phyloP scores from a whole-genome alignment of 2,329 filamentous ascomycete genomes.

The Spiromastix sp. region DNA sequence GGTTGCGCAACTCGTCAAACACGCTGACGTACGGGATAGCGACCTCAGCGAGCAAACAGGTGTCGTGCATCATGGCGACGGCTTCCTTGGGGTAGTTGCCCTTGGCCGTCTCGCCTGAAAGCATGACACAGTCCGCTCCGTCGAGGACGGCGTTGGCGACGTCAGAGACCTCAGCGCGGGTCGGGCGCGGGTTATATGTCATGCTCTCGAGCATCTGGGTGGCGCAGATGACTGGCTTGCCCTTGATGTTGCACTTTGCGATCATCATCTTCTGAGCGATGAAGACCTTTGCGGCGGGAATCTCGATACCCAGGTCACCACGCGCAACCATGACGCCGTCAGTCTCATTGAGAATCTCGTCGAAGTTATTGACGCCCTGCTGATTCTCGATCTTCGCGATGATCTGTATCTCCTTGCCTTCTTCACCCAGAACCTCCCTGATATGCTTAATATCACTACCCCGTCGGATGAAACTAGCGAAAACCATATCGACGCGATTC shows the following conservation, averaged over 20 bases:
- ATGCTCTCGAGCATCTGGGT: conserved; percentile 99
- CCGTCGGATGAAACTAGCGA: conserved; percentile 94
- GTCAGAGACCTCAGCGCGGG: conserved; percentile 95
- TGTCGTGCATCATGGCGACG: conserved; percentile 96
- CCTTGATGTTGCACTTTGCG: conserved; percentile 98
- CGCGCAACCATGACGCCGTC: conserved; percentile 99
- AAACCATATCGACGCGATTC: conserved; percentile 98
- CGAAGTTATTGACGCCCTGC: conserved; percentile 99
- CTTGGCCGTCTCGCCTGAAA: conserved; percentile 98
- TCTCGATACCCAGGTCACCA: conserved; percentile 97
- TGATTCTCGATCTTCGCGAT: conserved; percentile 99
- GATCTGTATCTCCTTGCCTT: conserved; percentile 95
- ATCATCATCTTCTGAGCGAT: conserved; percentile 99
- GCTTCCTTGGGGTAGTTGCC: conserved; percentile 87
- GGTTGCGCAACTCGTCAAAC: conserved; percentile 85
- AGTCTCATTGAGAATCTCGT: conserved; percentile 88
- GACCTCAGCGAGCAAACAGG: conserved; percentile 92
- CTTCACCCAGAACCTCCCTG: conserved; percentile 78
- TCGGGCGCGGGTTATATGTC: conserved; percentile 99
- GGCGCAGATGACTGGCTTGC: conserved; percentile 97
- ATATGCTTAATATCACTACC: conserved; percentile 90
- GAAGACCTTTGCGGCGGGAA: conserved; percentile 96
- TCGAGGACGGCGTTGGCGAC: conserved; percentile 97
- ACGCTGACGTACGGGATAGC: conserved; percentile 94
- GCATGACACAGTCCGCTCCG: conserved; percentile 98